Base-by-base conservation (phyloP, 2,329 filamentous ascomycete species). In the Cucurbitaria berberidis region DNA sequence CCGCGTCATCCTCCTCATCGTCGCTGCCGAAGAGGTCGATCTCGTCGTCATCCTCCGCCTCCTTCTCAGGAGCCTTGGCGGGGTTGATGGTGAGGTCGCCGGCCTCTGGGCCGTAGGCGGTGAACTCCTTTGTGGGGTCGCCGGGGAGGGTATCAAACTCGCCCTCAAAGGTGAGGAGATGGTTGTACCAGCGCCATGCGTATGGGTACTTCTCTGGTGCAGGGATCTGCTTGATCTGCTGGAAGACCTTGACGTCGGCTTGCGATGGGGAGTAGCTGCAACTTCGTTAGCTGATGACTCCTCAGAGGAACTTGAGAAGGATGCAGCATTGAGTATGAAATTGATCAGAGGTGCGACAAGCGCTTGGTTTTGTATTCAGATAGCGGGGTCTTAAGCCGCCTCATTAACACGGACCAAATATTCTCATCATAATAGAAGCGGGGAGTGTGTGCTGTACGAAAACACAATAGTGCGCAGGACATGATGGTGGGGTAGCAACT, bases 151-250 rank as follows among this genome's bases (percentile, higher is more conserved):
- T 89, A 72, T 89, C 84, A 83, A 98, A 98, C 80, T 98, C 93
- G 67, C 89, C 84, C 85, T 96, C 88, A 83, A 90, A 96, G 70
- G 90, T 89, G 78, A 90, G 86, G 76, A 97, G 91, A 87, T 99
- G 93, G 87, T 96, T 96, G 88, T 96, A 97, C 95, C 95, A 99
- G 80, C 95, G 89, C 76, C 91, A 91, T 74, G 89, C 92, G 82
- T 96, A 84, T 74, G 93, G 92, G 87, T 89, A 96, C 84, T 96
- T 96, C 78, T 84, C 83, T 72, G 89, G 85, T 67, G 89, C 87
- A 70, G 95, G 95, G 56, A 86, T 80, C 68, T 83, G 80, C 74
- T 84, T 87, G 77, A 97, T 79, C 73, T 90, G 90, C 87, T 98
- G 96, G 90, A 90, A 98, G 82, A 87, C 87, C 79, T 89, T 90